Evolutionary conservation across 179 eudicot genomes (phyloP).

Genomic region (Dionaea muscipula): DNA sequence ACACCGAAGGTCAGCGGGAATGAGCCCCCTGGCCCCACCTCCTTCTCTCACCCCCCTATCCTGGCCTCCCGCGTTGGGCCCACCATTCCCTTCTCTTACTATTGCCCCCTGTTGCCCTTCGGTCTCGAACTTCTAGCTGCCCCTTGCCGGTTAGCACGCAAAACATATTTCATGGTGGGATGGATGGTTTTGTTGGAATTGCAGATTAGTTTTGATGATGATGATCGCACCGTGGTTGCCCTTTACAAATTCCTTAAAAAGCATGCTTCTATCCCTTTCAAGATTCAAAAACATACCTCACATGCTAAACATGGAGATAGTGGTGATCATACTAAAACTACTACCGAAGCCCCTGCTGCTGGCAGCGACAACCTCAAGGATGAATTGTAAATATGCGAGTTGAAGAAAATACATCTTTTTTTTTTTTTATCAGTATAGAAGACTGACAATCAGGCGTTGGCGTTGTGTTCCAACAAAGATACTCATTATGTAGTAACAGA

Average conservation of each 20-base stretch:
- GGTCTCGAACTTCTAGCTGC: too few species aligned
- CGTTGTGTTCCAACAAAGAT: too few species aligned
- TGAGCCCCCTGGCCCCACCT: too few species aligned
- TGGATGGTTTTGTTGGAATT: not conserved
- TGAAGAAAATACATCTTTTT: not conserved
- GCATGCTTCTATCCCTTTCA: conserved; percentile 59
- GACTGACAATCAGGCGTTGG: too few species aligned
- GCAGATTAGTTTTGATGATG: conserved; percentile 49
- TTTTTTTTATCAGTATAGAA: too few species aligned
- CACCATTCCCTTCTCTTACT: too few species aligned
- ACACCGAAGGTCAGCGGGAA: too few species aligned
- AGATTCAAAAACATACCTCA: conserved; percentile 34
- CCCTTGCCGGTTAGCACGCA: too few species aligned
- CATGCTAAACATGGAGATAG: conserved; percentile 14
- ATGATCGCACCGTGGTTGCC: conserved; percentile 39
- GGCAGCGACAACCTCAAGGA: not conserved
- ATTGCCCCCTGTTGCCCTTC: too few species aligned
- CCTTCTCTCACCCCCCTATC: too few species aligned
- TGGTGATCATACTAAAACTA: conserved; percentile 2
- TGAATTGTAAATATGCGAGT: not conserved
- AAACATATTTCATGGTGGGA: not conserved
- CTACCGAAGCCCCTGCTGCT: not conserved
- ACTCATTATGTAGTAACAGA: too few species aligned
- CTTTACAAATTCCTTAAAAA: conserved; percentile 72
- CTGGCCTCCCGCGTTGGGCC: too few species aligned